Evolutionary conservation across 78 protist genomes (phyloP), one percentile per base, ranked within the genome.

Genomic region (Speleostelium caveatum): DNA sequence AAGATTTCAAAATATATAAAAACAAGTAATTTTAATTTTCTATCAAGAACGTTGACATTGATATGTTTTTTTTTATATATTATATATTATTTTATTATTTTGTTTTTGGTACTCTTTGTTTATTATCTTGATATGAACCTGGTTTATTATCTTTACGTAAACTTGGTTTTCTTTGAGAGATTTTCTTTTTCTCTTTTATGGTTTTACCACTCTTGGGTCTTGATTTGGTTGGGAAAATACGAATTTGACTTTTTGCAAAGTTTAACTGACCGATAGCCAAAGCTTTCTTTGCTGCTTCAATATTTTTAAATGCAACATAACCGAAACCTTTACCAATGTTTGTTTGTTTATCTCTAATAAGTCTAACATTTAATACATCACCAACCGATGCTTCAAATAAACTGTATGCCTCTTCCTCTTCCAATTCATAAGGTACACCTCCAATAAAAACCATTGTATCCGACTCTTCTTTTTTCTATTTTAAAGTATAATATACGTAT

Each of bases 171-270:
- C 35, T 67, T 12, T 63, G n/a, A 8, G 3, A 39, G 3, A 56
- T 16, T 35, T 51, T 67, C 55, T 79, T 67, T 45, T 79, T 79
- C 24, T 79, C 69, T 39, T 65, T 66, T 30, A 26, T 55, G 4
- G 74, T 53, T 42, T 67, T 69, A 38, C 60, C 77, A 17, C 58
- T 69, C 42, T 83, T 83, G 30, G 90, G 90, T 36, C 69, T 83
- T 59, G 35, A 30, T 83, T 83, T 83, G 26, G 74, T 69, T 36
- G 90, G 90, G 90, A 83, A 83, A n/a, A 83, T 69, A 58, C 90
- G 51, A 58, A 83, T 67, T 39, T 68, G 49, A 42, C 78, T 55
- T 7, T 45, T 51, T 16, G 17, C 26, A 21, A 83, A 38, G 2
- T 22, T 4, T 5, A 83, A 8, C 5, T 26, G 21, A 63, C 69